A percentile compares a stretch with the other conserved stretches of the same genome.
Evolutionary conservation across 345 rosid species (phyloP).

Genomic region (Dipteronia sinensis): DNA sequence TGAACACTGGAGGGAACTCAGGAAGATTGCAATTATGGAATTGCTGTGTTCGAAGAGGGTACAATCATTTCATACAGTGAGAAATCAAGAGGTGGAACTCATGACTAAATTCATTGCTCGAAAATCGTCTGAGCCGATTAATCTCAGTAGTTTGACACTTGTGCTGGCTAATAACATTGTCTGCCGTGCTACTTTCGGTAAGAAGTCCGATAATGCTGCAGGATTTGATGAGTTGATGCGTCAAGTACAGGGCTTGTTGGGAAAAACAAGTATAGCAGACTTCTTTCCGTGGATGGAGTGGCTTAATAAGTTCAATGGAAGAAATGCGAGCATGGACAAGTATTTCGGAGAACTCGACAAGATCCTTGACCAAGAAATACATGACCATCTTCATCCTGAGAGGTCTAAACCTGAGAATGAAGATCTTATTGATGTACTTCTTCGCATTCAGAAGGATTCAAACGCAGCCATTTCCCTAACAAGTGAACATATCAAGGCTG

Average conservation of each 20-base stretch:
- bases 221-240: constrained; percentile 24
- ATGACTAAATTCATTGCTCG: constrained; percentile 24
- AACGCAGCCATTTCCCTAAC: constrained; percentile 17
- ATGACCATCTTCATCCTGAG: constrained; percentile 32
- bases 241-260: constrained; percentile 29
- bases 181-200: constrained; percentile 38
- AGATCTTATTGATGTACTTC: constrained; percentile 38
- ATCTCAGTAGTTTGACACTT: constrained; percentile 27
- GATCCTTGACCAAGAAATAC: constrained; percentile 31
- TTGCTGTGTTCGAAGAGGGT: constrained; percentile 39
- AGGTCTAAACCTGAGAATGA: constrained; percentile 29
- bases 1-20: constrained; percentile 35
- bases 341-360: constrained; percentile 34
- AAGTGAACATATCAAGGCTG: constrained; percentile 28
- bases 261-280: constrained; percentile 35
- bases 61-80: constrained; percentile 29
- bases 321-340: constrained; percentile 26
- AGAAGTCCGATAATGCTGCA: constrained; percentile 17
- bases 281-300: constrained; percentile 43
- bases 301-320: constrained; percentile 42
- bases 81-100: constrained; percentile 36
- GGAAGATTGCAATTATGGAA: constrained; percentile 36
- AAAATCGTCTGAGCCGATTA: constrained; percentile 15
- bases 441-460: constrained; percentile 29
- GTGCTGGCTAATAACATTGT: constrained; percentile 28